Base-by-base conservation (phyloP, 1,139 yeast genomes). In the Debaryomyces fabryi region DNA sequence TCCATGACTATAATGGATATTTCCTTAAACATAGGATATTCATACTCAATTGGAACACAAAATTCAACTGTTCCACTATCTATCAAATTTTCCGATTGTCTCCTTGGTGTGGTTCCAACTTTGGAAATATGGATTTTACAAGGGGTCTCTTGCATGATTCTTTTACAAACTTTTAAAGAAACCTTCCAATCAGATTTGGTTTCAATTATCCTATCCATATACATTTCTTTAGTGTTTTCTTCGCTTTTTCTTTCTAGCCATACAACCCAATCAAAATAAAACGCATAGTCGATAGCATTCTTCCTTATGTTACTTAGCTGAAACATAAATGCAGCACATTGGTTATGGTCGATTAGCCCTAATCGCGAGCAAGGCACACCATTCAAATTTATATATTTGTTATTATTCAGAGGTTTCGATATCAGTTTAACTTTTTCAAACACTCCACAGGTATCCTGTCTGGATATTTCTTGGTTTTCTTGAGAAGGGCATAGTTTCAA, bases 181-280 rank as follows among this genome's bases (percentile, higher is more conserved):
- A 43, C 33, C 39, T 56, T 56, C 37, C 61, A 50, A 42, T 63
- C 67, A 8, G 50, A 16, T 15, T 48, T 43, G 25, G 57, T 61
- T 41, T 59, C 64, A 16, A 63, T 46, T 5, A 54, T 25, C 16
- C 52, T 27, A 25, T 53, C 49, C 9, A 50, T 46, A 4, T 42
- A 45, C 4, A 48, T 24, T 15, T 34, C 27, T 27, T 52, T 52
- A 8, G 37, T 45, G 6, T 47, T 33, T 6, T 13, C 29, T 8
- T 24, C 38, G 5, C 6, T 18, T 24, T 24, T 10, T 12, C 39
- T 25, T 7, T 48, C 46, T 6, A 42, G 10, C 61, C 61, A 62
- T 3, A 59, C 45, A 3, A 47, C 49, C 68, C 68, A 64, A 16
- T 55, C 54, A 44, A 50, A 59, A 39, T 61, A 62, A 12, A 58